phyloP scores from a whole-genome alignment of 352 stramenopile species.

The Phytophthora multivora region DNA sequence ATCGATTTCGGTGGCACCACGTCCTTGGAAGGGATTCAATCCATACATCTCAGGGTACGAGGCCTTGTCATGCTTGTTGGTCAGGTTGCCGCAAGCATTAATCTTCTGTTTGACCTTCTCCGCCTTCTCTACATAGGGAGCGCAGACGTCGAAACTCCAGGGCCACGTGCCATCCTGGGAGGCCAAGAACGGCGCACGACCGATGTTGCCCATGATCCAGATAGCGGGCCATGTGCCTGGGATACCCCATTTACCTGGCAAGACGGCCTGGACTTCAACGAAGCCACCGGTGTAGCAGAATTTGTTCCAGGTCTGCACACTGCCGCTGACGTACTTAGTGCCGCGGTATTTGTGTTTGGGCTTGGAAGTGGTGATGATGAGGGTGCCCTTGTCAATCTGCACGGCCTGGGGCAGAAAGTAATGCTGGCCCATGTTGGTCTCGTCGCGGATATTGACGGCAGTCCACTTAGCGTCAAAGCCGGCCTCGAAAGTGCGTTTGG shows the following conservation, averaged over 20 bases:
- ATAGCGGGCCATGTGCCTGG: slow-evolving; percentile 97
- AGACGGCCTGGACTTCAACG: slow-evolving; percentile 93
- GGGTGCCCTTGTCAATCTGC: slow-evolving; percentile 92
- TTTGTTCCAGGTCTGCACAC: slow-evolving; percentile 98
- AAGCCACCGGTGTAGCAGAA: slow-evolving; percentile 99
- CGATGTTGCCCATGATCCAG: slow-evolving; percentile 98
- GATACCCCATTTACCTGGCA: slow-evolving; percentile 94
- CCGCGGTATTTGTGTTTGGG: slow-evolving; percentile 78
- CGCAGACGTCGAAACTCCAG: slow-evolving; percentile 96
- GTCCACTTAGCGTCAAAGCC: slow-evolving; percentile 97
- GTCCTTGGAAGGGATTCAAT: slow-evolving; percentile 89
- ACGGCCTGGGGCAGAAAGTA: slow-evolving; percentile 95
- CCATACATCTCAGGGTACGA: slow-evolving; percentile 91
- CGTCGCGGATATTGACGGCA: slow-evolving; percentile 95
- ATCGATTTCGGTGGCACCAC: slow-evolving; percentile 97
- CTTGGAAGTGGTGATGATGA: slow-evolving; percentile 93
- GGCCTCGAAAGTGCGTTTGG: slow-evolving; percentile 92
- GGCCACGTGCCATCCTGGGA: slow-evolving; percentile 96
- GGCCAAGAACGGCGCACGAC: slow-evolving; percentile 92
- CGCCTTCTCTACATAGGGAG: slow-evolving; percentile 79
- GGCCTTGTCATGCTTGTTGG: slow-evolving; percentile 90
- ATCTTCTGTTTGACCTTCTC: slow-evolving; percentile 94
- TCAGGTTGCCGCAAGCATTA: slow-evolving; percentile 93
- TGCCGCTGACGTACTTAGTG: slow-evolving; percentile 89
- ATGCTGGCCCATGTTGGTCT: slow-evolving; percentile 95